Base-by-base conservation (phyloP, 2,329 filamentous ascomycete genomes). In the Erysiphe pulchra region DNA sequence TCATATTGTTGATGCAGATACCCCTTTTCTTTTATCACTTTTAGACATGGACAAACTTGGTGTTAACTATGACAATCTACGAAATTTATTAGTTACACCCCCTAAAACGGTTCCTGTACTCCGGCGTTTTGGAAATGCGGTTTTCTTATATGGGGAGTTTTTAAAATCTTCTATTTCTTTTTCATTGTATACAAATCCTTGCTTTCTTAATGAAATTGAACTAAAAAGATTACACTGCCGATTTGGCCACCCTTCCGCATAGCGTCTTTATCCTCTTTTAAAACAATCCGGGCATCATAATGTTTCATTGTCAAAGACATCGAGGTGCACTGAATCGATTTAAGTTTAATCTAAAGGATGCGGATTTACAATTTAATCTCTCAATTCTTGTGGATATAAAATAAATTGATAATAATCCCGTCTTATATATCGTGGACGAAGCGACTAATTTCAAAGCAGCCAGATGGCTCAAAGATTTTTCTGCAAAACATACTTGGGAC, bases 361-460 rank as follows among this genome's bases (percentile, higher is more conserved):
- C 17, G 14, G 37, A 44, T 17, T 12, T 18, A 10, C 16, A 45
- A 10, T 47, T 47, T 28, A 47, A 47, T 30, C 33, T 45, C 20
- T 30, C 46, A 5, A 33, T 48, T 20, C 28, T 48, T 33, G 5
- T 10, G 14, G 37, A 40, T 10, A 40, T 40, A 1, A n/a, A n/a
- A 3, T 40, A 40, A 3, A 40, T 48, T 33, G 33, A 37, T 17
- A 18, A 33, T 18, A 42, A 46, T n/a, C 40, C 30, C 6, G 31
- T 46, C 4, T n/a, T 48, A 16, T 20, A 48, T 34, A 37, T 46
- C 17, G 33, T 48, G 12, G 18, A 48, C 38, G 44, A 46, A 36
- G 4, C 11, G 16, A 48, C 17, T 24, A 18, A 40, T 16, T n/a
- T n/a, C n/a, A n/a, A n/a, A n/a, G n/a, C n/a, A n/a, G n/a, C n/a